These are phyloP conservation scores for Tulasnella sp. DNA, from an alignment of 768 basidiomycete genomes.

Conservation along the genomic window DNA sequence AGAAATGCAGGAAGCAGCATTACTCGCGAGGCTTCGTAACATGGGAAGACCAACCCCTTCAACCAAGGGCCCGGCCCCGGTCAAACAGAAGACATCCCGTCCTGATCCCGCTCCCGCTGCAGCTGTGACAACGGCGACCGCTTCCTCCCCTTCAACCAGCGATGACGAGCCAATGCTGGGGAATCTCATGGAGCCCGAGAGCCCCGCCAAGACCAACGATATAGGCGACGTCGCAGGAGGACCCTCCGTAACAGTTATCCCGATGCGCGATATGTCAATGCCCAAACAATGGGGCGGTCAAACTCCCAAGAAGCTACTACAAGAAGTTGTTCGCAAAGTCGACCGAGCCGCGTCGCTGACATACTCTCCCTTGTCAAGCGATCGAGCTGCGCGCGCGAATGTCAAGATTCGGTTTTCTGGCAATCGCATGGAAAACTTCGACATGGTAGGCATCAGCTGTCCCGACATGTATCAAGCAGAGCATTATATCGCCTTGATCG, in stretches of 20 bases:
- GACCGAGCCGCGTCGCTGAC: constrained; percentile 77
- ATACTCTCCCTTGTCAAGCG: constrained; percentile 67
- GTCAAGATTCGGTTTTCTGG: constrained; percentile 76
- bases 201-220: constrained; percentile 59
- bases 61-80: background rate
- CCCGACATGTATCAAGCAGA: constrained; percentile 77
- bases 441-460: constrained; percentile 86
- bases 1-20: constrained; percentile 49
- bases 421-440: constrained; percentile 62
- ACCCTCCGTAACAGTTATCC: constrained; percentile 55
- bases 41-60: constrained; percentile 30
- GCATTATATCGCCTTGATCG: constrained; percentile 85
- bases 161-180: constrained; percentile 62
- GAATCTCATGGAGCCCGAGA: constrained; percentile 65
- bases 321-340: constrained; percentile 65
- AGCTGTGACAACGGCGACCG: background rate
- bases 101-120: background rate
- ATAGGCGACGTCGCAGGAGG: constrained; percentile 29
- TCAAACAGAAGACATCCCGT: background rate
- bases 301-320: constrained; percentile 73
- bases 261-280: constrained; percentile 67
- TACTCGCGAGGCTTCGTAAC: constrained; percentile 40
- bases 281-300: constrained; percentile 84
- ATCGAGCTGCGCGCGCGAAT: constrained; percentile 72
- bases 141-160: background rate